Percentiles rank a stretch among this genome's conserved stretches.
These are phyloP conservation scores for Hemerocallis citrina DNA, from an alignment of 106 monocot species.

Conservation along the genomic window DNA sequence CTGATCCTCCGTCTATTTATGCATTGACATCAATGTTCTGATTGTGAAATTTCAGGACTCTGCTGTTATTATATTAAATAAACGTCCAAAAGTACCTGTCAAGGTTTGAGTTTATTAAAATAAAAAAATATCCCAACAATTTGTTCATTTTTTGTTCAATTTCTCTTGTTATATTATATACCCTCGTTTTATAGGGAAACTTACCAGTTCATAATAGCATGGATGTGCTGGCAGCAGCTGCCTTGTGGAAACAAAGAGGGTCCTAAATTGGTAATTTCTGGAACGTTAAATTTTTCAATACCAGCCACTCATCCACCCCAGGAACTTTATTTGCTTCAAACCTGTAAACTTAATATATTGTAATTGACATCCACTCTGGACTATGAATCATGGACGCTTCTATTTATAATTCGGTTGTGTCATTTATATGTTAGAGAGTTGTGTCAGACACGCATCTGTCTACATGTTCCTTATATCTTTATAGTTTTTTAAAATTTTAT, in stretches of 20 bases:
- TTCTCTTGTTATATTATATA: background rate
- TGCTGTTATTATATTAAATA: slow-evolving; percentile 73
- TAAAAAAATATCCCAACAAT: too few species aligned
- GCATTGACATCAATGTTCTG: background rate
- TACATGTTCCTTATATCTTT: too few species aligned
- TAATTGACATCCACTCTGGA: too few species aligned
- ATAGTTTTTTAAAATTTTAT: too few species aligned
- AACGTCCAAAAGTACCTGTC: slow-evolving; percentile 74
- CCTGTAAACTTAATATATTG: too few species aligned
- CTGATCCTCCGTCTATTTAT: background rate
- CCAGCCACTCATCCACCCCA: too few species aligned
- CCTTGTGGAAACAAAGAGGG: slow-evolving; percentile 76
- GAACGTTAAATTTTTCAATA: slow-evolving; percentile 4
- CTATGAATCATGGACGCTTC: too few species aligned
- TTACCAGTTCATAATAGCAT: slow-evolving; percentile 90
- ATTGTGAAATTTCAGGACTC: slow-evolving; percentile 48
- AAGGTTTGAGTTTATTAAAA: slow-evolving; percentile 48
- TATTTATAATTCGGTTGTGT: too few species aligned
- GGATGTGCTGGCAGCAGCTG: slow-evolving; percentile 73
- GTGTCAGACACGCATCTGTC: too few species aligned
- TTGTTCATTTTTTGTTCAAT: background rate
- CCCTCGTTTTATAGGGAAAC: slow-evolving; percentile 38
- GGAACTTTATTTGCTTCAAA: too few species aligned
- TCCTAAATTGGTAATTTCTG: slow-evolving; percentile 52
- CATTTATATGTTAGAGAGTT: too few species aligned